Evolutionary conservation across 148 eudicot species (phyloP).

Genomic region (Amaranthus hypochondriacus): DNA sequence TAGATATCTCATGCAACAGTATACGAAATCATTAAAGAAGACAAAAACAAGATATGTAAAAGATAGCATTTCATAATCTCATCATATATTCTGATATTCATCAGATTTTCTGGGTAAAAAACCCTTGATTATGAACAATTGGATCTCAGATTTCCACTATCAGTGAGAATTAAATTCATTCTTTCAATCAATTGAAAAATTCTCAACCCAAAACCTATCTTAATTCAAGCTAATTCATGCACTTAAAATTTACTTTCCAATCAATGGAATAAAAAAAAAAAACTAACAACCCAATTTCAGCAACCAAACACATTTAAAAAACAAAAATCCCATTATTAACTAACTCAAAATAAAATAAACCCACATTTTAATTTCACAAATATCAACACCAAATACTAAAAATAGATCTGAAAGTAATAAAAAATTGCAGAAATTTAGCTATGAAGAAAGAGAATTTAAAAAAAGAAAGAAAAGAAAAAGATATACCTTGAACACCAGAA

Average conservation of each 20-base stretch:
- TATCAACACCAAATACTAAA: slow-evolving; percentile 8
- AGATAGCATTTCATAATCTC: not conserved
- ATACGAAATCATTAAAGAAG: not conserved
- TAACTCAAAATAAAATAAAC: slow-evolving; percentile 17
- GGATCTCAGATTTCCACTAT: slow-evolving; percentile 12
- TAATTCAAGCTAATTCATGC: not conserved
- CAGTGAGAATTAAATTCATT: not conserved
- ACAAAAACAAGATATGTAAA: not conserved
- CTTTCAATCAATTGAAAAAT: not conserved
- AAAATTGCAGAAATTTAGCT: not conserved
- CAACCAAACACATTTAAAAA: not conserved
- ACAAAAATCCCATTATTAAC: slow-evolving; percentile 1
- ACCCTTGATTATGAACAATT: not conserved
- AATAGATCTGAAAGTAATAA: slow-evolving; percentile 20
- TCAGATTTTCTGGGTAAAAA: not conserved
- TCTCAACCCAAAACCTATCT: not conserved
- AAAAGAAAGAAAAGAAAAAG: not conserved
- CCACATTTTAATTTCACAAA: slow-evolving; percentile 10
- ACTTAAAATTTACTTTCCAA: not conserved
- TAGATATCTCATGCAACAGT: slow-evolving; percentile 4
- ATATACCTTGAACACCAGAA: slow-evolving; percentile 80
- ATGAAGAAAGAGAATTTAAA: not conserved
- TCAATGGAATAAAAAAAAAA: not conserved
- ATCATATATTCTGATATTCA: not conserved
- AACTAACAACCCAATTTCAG: not conserved